Conservation (phyloP, 2,329 filamentous ascomycete species). For the Claviceps sorghi region DNA sequence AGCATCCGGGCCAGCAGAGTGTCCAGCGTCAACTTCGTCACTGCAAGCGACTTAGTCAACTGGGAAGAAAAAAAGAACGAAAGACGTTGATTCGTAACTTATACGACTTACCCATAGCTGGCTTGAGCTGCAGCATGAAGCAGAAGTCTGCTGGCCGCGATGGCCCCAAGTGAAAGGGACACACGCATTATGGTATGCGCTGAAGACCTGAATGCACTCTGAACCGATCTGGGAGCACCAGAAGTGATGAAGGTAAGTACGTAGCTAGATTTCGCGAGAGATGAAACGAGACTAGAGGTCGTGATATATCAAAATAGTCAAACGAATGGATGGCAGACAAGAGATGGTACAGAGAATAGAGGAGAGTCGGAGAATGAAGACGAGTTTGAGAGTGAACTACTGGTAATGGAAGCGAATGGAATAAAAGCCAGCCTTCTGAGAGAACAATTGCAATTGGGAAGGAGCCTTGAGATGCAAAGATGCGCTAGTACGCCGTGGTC, state of each 20-base stretch:
- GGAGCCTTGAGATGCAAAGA: neutral
- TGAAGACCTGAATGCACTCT: neutral
- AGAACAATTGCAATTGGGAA: neutral
- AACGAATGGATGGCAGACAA: conserved; percentile 4
- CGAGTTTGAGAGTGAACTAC: neutral
- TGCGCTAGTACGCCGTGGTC: neutral
- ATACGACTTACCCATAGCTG: conserved; percentile 19
- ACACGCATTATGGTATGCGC: conserved; percentile 24
- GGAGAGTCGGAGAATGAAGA: neutral
- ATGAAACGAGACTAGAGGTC: conserved; percentile 1
- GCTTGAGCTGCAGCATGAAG: conserved; percentile 18
- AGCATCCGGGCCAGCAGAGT: conserved; percentile 4
- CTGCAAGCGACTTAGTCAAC: conserved; percentile 5
- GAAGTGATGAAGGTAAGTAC: conserved; percentile 3
- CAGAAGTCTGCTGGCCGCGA: conserved; percentile 22
- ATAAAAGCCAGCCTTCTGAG: neutral
- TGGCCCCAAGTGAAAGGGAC: conserved; percentile 19
- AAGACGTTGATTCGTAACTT: neutral
- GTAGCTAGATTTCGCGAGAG: conserved; percentile 1
- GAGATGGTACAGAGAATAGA: neutral
- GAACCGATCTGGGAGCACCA: neutral
- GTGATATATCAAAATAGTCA: conserved; percentile 1
- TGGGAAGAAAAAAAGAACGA: neutral
- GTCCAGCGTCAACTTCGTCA: conserved; percentile 5
- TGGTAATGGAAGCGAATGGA: neutral